A percentile compares a stretch with the other conserved stretches of the same genome.
phyloP scores from a whole-genome alignment of 2,329 filamentous ascomycete species.

The Apiospora pterosperma region DNA sequence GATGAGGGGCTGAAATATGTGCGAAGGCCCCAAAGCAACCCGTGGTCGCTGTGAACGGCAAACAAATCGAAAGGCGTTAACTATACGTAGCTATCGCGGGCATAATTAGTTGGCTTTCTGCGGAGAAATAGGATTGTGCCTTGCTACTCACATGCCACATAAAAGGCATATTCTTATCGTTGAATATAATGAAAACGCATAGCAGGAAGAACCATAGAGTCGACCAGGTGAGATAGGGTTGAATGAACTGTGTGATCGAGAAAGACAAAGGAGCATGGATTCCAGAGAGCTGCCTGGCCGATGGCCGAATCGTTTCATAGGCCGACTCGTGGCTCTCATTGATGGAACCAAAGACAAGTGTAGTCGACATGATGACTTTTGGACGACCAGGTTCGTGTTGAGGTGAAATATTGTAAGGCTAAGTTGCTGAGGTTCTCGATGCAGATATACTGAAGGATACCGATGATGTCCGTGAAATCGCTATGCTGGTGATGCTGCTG shows the following conservation, averaged over 20 bases:
- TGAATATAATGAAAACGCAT: slow-evolving; percentile 41
- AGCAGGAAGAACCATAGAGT: slow-evolving; percentile 27
- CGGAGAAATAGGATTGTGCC: not conserved
- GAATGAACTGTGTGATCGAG: not conserved
- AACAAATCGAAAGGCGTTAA: slow-evolving; percentile 39
- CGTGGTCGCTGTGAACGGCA: slow-evolving; percentile 39
- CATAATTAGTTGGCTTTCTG: not conserved
- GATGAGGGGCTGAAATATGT: slow-evolving; percentile 61
- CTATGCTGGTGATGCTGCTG: not conserved
- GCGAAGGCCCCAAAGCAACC: slow-evolving; percentile 40
- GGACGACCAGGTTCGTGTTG: not conserved
- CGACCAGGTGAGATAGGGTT: slow-evolving; percentile 11
- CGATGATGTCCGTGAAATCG: not conserved
- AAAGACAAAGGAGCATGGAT: slow-evolving; percentile 8
- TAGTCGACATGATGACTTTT: slow-evolving; percentile 16
- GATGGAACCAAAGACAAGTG: slow-evolving; percentile 19
- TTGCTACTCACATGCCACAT: slow-evolving; percentile 55
- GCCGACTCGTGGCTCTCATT: slow-evolving; percentile 17
- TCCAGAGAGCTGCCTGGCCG: slow-evolving; percentile 7
- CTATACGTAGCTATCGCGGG: slow-evolving; percentile 26
- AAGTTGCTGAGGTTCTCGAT: not conserved
- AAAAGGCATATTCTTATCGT: slow-evolving; percentile 57
- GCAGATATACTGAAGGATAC: no score
- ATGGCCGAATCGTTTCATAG: slow-evolving; percentile 14
- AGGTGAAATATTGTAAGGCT: not conserved